These are phyloP conservation scores for Solanum piurae DNA, from an alignment of 257 asterid species.

Conservation along the genomic window DNA sequence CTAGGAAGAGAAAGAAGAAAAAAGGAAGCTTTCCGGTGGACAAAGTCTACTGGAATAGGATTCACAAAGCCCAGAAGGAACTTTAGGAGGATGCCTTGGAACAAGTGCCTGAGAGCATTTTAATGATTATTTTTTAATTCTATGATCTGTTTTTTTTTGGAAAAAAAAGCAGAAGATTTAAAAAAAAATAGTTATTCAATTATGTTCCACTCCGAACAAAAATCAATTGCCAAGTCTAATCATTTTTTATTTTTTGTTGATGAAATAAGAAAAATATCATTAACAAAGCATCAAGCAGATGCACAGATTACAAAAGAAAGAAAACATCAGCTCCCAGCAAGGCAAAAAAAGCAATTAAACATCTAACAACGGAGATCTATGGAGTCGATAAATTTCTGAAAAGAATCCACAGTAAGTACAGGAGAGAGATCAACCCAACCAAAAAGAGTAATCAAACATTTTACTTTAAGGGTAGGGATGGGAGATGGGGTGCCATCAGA, in stretches of 20 bases:
- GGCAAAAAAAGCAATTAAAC: not conserved
- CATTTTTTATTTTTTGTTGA: not conserved
- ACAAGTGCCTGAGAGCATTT: not conserved
- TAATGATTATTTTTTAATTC: not conserved
- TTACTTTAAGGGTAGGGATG: not conserved
- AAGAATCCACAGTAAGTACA: not conserved
- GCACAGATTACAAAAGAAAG: not conserved
- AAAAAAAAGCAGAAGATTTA: not conserved
- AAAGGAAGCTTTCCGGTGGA: not conserved
- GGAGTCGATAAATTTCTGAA: not conserved
- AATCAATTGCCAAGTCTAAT: not conserved
- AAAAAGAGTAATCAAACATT: not conserved
- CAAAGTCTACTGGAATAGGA: not conserved
- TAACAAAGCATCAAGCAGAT: not conserved
- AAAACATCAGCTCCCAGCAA: not conserved
- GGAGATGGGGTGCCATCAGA: not conserved
- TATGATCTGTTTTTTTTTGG: not conserved
- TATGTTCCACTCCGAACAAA: not conserved
- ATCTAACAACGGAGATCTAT: not conserved
- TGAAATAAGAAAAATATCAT: not conserved
- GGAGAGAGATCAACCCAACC: not conserved
- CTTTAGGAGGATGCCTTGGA: not conserved
- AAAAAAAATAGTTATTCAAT: too few species aligned
- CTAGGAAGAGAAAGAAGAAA: not conserved
- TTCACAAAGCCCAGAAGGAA: not conserved